Evolutionary conservation across 495 filamentous ascomycete species (phyloP), one percentile per base, ranked within the genome.

Genomic region (Massariosphaeria phaeospora): DNA sequence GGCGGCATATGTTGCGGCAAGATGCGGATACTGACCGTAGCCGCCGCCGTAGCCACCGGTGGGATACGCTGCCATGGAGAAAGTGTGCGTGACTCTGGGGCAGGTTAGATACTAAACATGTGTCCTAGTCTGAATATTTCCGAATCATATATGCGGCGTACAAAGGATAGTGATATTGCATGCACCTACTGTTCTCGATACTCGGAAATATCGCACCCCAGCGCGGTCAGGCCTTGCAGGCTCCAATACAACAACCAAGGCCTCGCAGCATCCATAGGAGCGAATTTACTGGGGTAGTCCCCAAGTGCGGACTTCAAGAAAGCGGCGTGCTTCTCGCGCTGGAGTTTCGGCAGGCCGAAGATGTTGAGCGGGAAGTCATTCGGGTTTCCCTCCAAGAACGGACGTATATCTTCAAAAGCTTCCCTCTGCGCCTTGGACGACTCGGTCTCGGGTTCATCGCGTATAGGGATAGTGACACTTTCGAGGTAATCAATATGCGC

Each of bases 161-260:
- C 54, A 18, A 49, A 29, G 30, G 20, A 33, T 6, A 15, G 30
- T 10, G 17, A 21, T 12, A 52, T 7, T 2, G 20, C 11, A 42
- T 25, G 30, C 5, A 67, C 76, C 64, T 71, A 81, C 78, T 78
- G 75, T 49, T 85, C 73, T 33, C 83, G 78, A 63, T 89, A 91
- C 52, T 69, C 62, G 27, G 75, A 79, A 15, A 91, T 73, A 66
- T 95, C 88, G 59, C 86, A 79, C 18, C 88, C 89, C 31, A 97
- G 74, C 18, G 88, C 69, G 31, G 75, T 71, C 21, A 97, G 74
- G 0, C 79, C 88, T 9, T 80, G 78, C 26, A 97, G 70, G 35
- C 79, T 83, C 93, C 93, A 98, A 70, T 97, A 97, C 57, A 93
- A 71, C 62, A 95, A 77, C 93, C 93, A 98, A 1, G 93, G 89